phyloP scores from a whole-genome alignment of 352 stramenopile species.

The Phytophthora multivora region DNA sequence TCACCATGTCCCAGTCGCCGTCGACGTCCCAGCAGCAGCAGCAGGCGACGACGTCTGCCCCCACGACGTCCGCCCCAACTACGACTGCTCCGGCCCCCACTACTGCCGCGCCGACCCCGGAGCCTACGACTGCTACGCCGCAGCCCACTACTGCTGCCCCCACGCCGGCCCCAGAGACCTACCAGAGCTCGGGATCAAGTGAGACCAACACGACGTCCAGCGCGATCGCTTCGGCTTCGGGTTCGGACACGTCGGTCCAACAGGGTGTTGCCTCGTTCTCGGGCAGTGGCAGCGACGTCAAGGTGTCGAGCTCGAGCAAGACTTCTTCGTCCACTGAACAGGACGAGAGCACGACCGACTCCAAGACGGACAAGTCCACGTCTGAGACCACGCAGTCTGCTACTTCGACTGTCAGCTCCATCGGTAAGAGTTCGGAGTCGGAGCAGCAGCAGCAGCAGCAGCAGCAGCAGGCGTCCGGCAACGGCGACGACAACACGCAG shows the following conservation, averaged over 20 bases:
- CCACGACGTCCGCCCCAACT: neutral
- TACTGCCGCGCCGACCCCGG: slow-evolving; percentile 8
- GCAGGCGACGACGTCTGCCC: neutral
- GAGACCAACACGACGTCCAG: slow-evolving; percentile 20
- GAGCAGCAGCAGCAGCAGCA: slow-evolving; percentile 31
- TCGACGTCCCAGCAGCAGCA: slow-evolving; percentile 26
- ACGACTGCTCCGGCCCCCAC: slow-evolving; percentile 5
- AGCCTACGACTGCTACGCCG: slow-evolving; percentile 10
- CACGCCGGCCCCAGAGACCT: slow-evolving; percentile 15
- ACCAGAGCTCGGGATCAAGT: slow-evolving; percentile 22
- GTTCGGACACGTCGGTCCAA: slow-evolving; percentile 15
- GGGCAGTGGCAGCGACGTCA: slow-evolving; percentile 21
- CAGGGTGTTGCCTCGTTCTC: slow-evolving; percentile 15
- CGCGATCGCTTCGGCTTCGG: slow-evolving; percentile 13
- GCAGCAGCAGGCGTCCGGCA: slow-evolving; percentile 27
- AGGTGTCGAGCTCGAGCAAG: slow-evolving; percentile 26
- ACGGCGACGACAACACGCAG: slow-evolving; percentile 25
- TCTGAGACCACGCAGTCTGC: slow-evolving; percentile 25
- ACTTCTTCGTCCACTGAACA: slow-evolving; percentile 9
- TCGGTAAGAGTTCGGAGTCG: slow-evolving; percentile 30
- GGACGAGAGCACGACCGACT: slow-evolving; percentile 24
- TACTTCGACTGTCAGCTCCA: slow-evolving; percentile 25
- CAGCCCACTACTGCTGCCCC: slow-evolving; percentile 14
- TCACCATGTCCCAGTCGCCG: slow-evolving; percentile 35
- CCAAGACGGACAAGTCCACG: slow-evolving; percentile 20